Evolutionary conservation across 306 rosid genomes (phyloP), one percentile per base, ranked within the genome.

Genomic region (Trifolium subterraneum): DNA sequence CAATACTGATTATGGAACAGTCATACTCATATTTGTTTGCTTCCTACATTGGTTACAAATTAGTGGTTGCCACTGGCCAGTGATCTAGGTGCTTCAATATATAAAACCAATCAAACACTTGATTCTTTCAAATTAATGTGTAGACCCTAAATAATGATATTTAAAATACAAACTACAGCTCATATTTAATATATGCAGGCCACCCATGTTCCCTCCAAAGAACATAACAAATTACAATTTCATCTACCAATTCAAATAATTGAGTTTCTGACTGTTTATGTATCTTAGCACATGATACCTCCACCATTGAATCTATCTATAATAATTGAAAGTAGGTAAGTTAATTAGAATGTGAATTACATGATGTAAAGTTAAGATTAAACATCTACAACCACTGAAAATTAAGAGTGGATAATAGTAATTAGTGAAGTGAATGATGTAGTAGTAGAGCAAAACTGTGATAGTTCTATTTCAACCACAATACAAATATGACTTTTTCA

Each of bases 161-260:
- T 64, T 6, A 51, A 64, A 8, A 35, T 11, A 22, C 33, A 27
- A 68, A 47, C 47, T 38, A 62, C 76, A 69, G 59, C 65, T 78
- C 81, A 78, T 78, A 20, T 70, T 78, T 78, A 58, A 38, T 48
- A 71, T 48, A 36, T 62, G 23, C 47, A 48, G 63, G 35, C 60
- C 71, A 61, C 25, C 76, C 42, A 31, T 78, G 81, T 78, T 50
- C 58, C 65, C 64, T 16, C 7, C 2, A 60, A 47, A 35, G 63
- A 77, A 77, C 19, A 60, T 59, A 20, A 45, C 44, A 60, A 35
- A 60, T 59, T 31, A 59, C 33, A 60, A 36, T 22, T 55, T n/a
- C 27, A 7, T 78, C 76, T 48, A n/a, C 62, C 22, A 23, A 51
- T 44, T 44, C 74, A 27, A 68, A 76, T 56, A 44, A 68, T 68